Conservation (phyloP, 305 asterid species). For the Andrographis paniculata region DNA sequence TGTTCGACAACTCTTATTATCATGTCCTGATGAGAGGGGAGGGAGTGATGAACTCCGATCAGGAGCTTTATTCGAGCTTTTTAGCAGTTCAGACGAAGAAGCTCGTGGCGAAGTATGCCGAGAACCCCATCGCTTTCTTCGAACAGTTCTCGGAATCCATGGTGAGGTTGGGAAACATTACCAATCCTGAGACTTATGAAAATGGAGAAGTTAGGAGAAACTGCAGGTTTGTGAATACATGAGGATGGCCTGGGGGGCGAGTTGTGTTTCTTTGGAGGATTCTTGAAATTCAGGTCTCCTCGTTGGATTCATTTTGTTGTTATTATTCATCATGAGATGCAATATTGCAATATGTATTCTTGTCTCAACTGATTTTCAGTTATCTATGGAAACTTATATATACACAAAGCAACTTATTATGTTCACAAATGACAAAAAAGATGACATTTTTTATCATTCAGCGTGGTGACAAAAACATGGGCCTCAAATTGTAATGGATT, state of each 20-base stretch:
- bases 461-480: too few relatives aligned
- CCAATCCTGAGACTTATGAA: slow-evolving; percentile 49
- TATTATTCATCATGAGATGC: slow-evolving; percentile 11
- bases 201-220: slow-evolving; percentile 82
- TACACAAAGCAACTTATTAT: too few relatives aligned
- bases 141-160: slow-evolving; percentile 81
- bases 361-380: neutral
- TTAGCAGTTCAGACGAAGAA: slow-evolving; percentile 49
- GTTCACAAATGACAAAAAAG: too few relatives aligned
- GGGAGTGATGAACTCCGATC: slow-evolving; percentile 72
- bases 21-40: slow-evolving; percentile 54
- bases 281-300: slow-evolving; percentile 7
- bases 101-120: slow-evolving; percentile 62
- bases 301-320: slow-evolving; percentile 29
- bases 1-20: slow-evolving; percentile 74
- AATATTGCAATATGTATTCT: neutral
- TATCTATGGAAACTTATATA: slow-evolving; percentile 3
- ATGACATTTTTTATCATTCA: too few relatives aligned
- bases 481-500: too few relatives aligned
- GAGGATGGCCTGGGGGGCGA: neutral
- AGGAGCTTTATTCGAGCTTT: slow-evolving; percentile 61
- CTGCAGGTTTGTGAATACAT: slow-evolving; percentile 86
- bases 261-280: too few relatives aligned
- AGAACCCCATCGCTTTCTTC: slow-evolving; percentile 52
- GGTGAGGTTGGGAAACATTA: slow-evolving; percentile 82